These are phyloP conservation scores for Leccinellum rugosiceps DNA, from an alignment of 768 basidiomycete species.

Conservation along the genomic window DNA sequence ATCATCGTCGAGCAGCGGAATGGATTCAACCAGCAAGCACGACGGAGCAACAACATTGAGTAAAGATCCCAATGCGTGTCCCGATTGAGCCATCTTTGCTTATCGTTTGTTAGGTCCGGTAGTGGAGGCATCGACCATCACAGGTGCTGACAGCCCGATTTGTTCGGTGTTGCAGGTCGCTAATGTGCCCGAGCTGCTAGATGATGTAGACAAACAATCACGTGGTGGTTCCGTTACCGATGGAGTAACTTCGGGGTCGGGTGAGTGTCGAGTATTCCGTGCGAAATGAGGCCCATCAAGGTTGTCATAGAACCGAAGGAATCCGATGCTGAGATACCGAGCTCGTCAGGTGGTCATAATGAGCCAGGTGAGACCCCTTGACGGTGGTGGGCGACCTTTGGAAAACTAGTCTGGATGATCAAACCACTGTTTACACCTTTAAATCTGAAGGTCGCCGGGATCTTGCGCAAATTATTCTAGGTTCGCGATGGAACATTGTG, in stretches of 20 bases:
- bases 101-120: conserved; percentile 23
- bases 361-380: conserved; percentile 32
- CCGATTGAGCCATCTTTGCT: neutral
- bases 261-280: conserved; percentile 11
- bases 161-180: conserved; percentile 3
- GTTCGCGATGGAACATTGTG: conserved; percentile 17
- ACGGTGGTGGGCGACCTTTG: conserved; percentile 51
- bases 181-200: conserved; percentile 13
- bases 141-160: conserved; percentile 15
- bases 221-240: neutral
- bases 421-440: conserved; percentile 40
- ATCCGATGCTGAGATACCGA: neutral
- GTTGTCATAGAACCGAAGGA: conserved; percentile 16
- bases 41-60: conserved; percentile 28
- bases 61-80: conserved; percentile 4
- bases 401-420: conserved; percentile 41
- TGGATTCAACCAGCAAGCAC: conserved; percentile 10
- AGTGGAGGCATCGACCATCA: conserved; percentile 12
- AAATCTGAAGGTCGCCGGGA: conserved; percentile 48
- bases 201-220: conserved; percentile 5
- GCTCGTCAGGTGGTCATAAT: conserved; percentile 9
- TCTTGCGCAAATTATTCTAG: conserved; percentile 41
- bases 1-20: conserved; percentile 5
- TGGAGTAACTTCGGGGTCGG: neutral
- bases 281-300: conserved; percentile 6